These are phyloP conservation scores for Lachnellula willkommii DNA, from an alignment of 2,329 filamentous ascomycete genomes.

Conservation along the genomic window DNA sequence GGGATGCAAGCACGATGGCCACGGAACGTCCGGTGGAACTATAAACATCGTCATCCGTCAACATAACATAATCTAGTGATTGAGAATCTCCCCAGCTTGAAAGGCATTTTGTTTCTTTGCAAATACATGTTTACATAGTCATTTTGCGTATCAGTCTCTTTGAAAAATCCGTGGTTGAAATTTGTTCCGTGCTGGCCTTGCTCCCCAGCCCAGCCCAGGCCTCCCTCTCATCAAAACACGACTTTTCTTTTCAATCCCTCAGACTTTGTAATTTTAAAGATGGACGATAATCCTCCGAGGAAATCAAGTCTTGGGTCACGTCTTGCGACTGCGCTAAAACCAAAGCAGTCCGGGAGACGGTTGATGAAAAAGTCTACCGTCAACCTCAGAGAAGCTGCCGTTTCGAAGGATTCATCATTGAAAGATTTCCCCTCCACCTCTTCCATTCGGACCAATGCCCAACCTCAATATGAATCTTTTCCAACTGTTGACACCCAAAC, in stretches of 20 bases:
- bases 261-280: not conserved
- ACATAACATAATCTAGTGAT: too few species aligned
- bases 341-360: constrained; percentile 1
- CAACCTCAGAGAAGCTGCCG: not conserved
- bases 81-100: too few species aligned
- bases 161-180: too few species aligned
- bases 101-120: too few species aligned
- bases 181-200: too few species aligned
- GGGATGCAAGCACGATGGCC: too few species aligned
- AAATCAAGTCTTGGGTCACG: constrained; percentile 8
- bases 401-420: constrained; percentile 1
- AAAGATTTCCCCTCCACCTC: not conserved
- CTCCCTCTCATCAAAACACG: not conserved
- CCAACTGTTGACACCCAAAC: constrained; percentile 24
- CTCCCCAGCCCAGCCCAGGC: too few species aligned
- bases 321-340: constrained; percentile 7
- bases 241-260: not conserved
- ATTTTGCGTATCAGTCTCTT: too few species aligned
- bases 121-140: too few species aligned
- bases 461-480: not conserved
- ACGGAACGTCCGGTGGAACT: too few species aligned
- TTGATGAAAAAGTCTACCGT: not conserved
- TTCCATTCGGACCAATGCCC: not conserved
- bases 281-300: not conserved
- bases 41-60: too few species aligned